Percentiles rank a stretch among this genome's conserved stretches.
Conservation (phyloP, 352 stramenopile genomes). For the Phytophthora palmivora region DNA sequence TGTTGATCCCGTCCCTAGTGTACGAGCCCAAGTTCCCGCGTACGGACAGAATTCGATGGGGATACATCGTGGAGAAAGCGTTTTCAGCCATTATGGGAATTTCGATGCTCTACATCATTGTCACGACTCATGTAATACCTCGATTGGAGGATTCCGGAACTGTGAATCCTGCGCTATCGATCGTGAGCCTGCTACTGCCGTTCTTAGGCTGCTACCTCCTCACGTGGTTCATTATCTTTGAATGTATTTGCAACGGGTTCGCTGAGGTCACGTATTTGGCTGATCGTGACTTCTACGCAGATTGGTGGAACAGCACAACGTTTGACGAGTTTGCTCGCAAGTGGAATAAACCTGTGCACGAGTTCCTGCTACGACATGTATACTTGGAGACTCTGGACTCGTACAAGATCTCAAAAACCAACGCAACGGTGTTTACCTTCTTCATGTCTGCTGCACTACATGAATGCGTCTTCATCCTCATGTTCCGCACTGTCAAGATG, state of each 20-base stretch:
- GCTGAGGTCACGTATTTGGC: constrained; percentile 93
- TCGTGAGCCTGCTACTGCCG: constrained; percentile 90
- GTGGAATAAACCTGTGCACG: constrained; percentile 98
- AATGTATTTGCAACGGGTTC: constrained; percentile 96
- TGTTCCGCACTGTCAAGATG: constrained; percentile 93
- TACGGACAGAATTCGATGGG: constrained; percentile 79
- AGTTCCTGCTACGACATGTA: constrained; percentile 91
- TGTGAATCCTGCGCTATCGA: constrained; percentile 59
- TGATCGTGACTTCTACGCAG: constrained; percentile 95
- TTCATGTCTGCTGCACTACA: constrained; percentile 95
- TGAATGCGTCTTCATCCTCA: constrained; percentile 95
- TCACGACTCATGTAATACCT: constrained; percentile 90
- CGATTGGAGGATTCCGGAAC: constrained; percentile 77
- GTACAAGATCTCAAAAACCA: constrained; percentile 77
- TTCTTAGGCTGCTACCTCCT: constrained; percentile 96
- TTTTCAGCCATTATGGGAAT: constrained; percentile 83
- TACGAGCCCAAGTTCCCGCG: constrained; percentile 94
- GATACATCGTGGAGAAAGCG: constrained; percentile 85
- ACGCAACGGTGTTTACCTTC: constrained; percentile 91
- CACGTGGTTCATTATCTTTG: constrained; percentile 97
- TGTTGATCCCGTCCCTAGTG: constrained; percentile 92
- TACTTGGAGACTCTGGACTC: constrained; percentile 83
- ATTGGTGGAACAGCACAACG: constrained; percentile 98
- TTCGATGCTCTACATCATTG: constrained; percentile 90
- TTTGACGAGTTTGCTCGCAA: constrained; percentile 92